These are phyloP conservation scores for Fusarium sterilihyphosum DNA, from an alignment of 2,329 filamentous ascomycete genomes.

Conservation along the genomic window DNA sequence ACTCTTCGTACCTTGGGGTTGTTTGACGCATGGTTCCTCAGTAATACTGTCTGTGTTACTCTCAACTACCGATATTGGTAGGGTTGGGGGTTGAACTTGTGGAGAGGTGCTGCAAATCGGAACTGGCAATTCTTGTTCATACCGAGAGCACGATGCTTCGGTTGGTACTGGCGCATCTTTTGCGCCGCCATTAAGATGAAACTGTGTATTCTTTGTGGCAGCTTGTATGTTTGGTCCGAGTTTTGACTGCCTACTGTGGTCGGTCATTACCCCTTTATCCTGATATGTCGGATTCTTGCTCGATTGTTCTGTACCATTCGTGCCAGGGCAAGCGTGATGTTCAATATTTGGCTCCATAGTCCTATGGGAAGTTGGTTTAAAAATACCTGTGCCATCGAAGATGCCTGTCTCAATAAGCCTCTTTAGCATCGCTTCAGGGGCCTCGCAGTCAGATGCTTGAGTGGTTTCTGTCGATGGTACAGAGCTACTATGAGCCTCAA, in stretches of 20 bases:
- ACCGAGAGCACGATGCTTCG: not conserved
- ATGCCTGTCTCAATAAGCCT: conserved; percentile 35
- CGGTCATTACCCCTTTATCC: conserved; percentile 36
- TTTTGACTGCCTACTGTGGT: not conserved
- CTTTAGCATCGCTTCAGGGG: not conserved
- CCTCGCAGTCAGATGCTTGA: not conserved
- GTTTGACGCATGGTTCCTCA: not conserved
- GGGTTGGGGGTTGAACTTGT: not conserved
- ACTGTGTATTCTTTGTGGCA: not conserved
- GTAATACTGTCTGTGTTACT: not conserved
- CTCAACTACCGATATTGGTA: not conserved
- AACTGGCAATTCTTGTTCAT: not conserved
- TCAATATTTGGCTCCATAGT: not conserved
- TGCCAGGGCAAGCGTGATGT: not conserved
- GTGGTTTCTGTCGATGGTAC: not conserved
- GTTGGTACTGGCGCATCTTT: not conserved
- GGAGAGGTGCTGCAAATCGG: not conserved
- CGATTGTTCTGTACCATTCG: not conserved
- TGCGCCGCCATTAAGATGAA: not conserved
- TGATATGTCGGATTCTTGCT: conserved; percentile 9
- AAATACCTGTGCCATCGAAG: conserved; percentile 24
- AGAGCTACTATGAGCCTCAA: not conserved
- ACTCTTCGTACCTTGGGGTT: not conserved
- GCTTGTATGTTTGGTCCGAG: not conserved
- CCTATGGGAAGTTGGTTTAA: not conserved